Conservation (phyloP, 1,284 basidiomycete species). For the Trichosporon ovoides region DNA sequence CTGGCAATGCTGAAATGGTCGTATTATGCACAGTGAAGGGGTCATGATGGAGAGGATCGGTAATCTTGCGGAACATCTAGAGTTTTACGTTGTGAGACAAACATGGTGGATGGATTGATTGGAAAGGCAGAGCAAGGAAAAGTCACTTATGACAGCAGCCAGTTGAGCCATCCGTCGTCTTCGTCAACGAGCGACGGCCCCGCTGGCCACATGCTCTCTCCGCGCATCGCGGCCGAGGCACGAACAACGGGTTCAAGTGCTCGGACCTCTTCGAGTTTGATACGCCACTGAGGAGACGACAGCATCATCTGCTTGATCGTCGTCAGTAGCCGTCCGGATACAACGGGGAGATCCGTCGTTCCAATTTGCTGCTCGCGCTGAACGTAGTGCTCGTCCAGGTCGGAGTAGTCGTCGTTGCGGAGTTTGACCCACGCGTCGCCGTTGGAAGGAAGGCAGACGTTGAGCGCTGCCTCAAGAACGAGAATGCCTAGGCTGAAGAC, state of each 20-base stretch:
- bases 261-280: constrained; percentile 57
- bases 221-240: constrained; percentile 48
- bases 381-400: constrained; percentile 58
- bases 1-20: no score
- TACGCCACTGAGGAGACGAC: constrained; percentile 59
- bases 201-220: constrained; percentile 13
- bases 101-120: no score
- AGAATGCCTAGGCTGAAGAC: constrained; percentile 94
- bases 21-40: no score
- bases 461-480: constrained; percentile 85
- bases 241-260: constrained; percentile 59
- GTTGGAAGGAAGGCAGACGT: constrained; percentile 87
- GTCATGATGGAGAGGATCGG: no score
- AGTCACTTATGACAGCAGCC: constrained; percentile 5
- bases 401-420: constrained; percentile 83
- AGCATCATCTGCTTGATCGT: constrained; percentile 74
- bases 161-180: constrained; percentile 19
- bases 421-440: constrained; percentile 86
- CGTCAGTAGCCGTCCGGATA: constrained; percentile 61
- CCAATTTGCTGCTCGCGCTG: constrained; percentile 16
- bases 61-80: no score
- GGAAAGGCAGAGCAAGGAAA: neutral
- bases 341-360: constrained; percentile 28
- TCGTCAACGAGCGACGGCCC: constrained; percentile 24
- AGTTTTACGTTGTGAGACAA: no score